Conservation (phyloP, 2,329 filamentous ascomycete genomes). For the Penicillium thymicola region DNA sequence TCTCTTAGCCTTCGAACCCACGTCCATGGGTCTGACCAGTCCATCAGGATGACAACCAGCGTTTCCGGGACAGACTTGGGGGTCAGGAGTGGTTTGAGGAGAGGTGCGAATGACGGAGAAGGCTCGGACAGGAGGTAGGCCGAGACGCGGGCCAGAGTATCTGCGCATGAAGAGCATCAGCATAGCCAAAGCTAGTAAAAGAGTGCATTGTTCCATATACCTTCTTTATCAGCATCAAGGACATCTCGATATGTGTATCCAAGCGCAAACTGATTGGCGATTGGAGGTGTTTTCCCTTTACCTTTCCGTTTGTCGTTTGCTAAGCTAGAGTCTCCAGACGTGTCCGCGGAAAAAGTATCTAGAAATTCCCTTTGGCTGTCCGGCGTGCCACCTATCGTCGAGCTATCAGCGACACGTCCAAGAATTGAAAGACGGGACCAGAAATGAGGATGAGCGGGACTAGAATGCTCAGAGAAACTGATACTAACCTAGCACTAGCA, state of each 20-base stretch:
- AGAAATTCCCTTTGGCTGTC: conserved; percentile 83
- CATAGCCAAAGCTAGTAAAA: not conserved
- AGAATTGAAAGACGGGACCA: conserved; percentile 3
- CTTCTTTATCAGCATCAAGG: conserved; percentile 88
- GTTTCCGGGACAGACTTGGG: conserved; percentile 81
- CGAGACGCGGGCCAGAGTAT: conserved; percentile 84
- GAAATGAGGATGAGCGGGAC: conserved; percentile 3
- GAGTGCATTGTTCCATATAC: conserved; percentile 44
- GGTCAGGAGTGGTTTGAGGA: conserved; percentile 80
- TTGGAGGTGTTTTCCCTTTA: conserved; percentile 65
- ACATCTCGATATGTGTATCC: conserved; percentile 96
- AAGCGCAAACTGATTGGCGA: conserved; percentile 88
- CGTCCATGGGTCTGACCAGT: conserved; percentile 90
- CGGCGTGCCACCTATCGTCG: conserved; percentile 67
- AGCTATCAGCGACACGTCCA: conserved; percentile 19
- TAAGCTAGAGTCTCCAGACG: conserved; percentile 37
- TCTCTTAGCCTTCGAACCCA: conserved; percentile 86
- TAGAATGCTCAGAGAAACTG: not conserved
- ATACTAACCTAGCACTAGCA: conserved; percentile 73
- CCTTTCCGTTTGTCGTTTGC: conserved; percentile 47
- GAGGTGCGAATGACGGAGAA: conserved; percentile 74
- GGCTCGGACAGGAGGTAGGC: conserved; percentile 85
- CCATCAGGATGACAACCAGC: conserved; percentile 83
- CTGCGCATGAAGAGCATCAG: conserved; percentile 44
- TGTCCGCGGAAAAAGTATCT: conserved; percentile 52